phyloP scores from a whole-genome alignment of 2,329 filamentous ascomycete species.

The Xylariaceae sp. region DNA sequence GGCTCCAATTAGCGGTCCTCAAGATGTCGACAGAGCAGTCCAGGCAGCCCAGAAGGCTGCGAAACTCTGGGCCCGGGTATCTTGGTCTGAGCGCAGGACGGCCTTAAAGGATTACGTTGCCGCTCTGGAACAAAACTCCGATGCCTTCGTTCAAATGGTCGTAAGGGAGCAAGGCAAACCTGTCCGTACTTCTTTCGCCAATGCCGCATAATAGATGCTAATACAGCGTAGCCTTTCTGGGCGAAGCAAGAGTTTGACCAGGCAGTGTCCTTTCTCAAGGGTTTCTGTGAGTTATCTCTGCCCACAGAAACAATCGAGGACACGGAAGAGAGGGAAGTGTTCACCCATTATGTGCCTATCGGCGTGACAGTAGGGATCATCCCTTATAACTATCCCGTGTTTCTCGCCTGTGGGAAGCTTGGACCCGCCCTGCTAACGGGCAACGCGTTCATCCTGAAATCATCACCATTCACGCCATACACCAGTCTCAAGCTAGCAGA shows the following conservation, averaged over 20 bases:
- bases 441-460: constrained; percentile 56
- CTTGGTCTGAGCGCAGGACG: not conserved
- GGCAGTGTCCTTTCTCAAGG: not conserved
- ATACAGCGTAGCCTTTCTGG: not conserved
- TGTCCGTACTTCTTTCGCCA: not conserved
- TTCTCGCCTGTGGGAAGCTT: constrained; percentile 52
- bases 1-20: not conserved
- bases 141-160: not conserved
- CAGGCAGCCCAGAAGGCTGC: not conserved
- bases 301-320: constrained; percentile 2
- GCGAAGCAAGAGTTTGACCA: constrained; percentile 1
- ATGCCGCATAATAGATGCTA: not conserved
- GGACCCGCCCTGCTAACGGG: constrained; percentile 56
- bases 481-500: constrained; percentile 56
- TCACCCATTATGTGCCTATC: constrained; percentile 3
- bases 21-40: not conserved
- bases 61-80: not conserved
- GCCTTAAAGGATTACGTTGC: not conserved
- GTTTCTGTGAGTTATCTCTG: not conserved
- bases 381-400: constrained; percentile 48
- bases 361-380: constrained; percentile 9
- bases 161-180: not conserved
- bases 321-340: not conserved
- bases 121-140: not conserved
- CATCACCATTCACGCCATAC: constrained; percentile 50